These are phyloP conservation scores for Talaromyces atroroseus DNA, from an alignment of 2,329 filamentous ascomycete species.

Conservation along the genomic window DNA sequence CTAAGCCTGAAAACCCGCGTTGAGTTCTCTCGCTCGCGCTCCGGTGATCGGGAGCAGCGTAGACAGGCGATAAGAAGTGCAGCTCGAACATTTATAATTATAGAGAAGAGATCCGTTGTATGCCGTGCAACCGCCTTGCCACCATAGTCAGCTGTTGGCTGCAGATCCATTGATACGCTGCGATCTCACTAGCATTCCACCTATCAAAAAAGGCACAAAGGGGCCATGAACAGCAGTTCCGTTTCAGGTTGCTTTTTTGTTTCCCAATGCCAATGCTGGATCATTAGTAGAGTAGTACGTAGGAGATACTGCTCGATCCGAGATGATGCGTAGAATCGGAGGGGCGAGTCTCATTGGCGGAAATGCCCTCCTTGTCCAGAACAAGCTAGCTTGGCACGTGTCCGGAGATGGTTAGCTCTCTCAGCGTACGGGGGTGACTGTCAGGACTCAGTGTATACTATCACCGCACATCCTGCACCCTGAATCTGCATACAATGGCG, in stretches of 20 bases:
- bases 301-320: too few relatives aligned
- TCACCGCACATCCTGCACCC: background rate
- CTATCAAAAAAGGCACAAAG: background rate
- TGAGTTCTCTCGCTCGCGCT: background rate
- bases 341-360: background rate
- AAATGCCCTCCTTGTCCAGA: background rate
- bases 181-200: background rate
- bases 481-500: conserved; percentile 47
- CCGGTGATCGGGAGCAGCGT: background rate
- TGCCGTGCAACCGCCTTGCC: background rate
- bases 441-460: background rate
- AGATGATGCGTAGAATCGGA: too few relatives aligned
- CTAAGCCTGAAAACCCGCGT: background rate
- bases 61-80: too few relatives aligned
- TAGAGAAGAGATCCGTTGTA: background rate
- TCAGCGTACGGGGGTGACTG: background rate
- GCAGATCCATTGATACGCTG: background rate
- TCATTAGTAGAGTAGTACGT: too few relatives aligned
- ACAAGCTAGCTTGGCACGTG: conserved; percentile 6
- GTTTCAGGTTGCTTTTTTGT: background rate
- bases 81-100: too few relatives aligned
- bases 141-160: background rate
- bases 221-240: background rate
- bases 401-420: conserved; percentile 5
- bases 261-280: too few relatives aligned